Conservation (phyloP, 768 basidiomycete species). For the Hericium alpestre region DNA sequence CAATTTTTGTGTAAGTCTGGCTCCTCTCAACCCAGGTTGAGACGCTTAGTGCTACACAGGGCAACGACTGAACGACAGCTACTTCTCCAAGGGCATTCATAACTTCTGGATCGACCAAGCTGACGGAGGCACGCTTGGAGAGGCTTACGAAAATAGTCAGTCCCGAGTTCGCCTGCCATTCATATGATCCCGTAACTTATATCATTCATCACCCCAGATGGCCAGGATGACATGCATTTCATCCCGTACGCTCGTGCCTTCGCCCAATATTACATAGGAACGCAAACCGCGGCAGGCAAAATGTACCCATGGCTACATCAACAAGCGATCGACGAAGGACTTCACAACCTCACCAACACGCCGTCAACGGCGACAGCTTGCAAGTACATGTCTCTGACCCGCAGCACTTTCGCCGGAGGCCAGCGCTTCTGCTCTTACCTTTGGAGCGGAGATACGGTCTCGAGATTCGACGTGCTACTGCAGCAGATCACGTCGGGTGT, state of each 20-base stretch:
- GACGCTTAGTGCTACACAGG: not conserved
- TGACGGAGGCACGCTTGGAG: not conserved
- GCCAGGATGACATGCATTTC: not conserved
- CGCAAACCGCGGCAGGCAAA: not conserved
- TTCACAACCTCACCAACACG: not conserved
- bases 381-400: not conserved
- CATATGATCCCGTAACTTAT: not conserved
- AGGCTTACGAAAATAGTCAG: not conserved
- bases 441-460: not conserved
- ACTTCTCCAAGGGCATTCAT: not conserved
- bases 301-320: not conserved
- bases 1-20: not conserved
- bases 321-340: not conserved
- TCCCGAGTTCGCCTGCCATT: not conserved
- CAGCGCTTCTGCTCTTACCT: not conserved
- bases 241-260: not conserved
- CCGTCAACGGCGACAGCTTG: not conserved
- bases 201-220: not conserved
- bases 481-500: not conserved
- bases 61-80: not conserved
- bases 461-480: not conserved
- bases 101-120: not conserved
- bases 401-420: not conserved
- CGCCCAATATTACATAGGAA: not conserved
- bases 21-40: not conserved